These are phyloP conservation scores for Botrytis porri DNA, from an alignment of 2,329 filamentous ascomycete genomes.

Conservation along the genomic window DNA sequence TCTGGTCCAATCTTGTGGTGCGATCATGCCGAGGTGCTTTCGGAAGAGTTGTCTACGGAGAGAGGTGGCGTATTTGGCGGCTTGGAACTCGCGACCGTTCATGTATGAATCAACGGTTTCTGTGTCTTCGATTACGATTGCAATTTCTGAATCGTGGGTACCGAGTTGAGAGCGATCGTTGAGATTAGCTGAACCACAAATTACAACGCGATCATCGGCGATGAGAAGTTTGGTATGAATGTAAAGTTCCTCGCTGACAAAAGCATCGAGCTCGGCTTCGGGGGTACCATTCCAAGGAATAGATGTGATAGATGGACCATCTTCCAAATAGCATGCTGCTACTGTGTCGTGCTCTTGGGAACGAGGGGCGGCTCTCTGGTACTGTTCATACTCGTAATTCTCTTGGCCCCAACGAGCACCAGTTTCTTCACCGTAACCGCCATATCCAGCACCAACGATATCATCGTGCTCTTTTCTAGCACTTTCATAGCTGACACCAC, in stretches of 20 bases:
- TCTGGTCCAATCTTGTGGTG: constrained; percentile 65
- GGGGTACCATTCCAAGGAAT: constrained; percentile 54
- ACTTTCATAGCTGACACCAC: constrained; percentile 65
- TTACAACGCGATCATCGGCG: constrained; percentile 76
- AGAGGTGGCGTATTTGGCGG: constrained; percentile 72
- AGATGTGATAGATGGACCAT: constrained; percentile 64
- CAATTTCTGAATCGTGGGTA: constrained; percentile 82
- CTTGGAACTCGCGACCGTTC: constrained; percentile 68
- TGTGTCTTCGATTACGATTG: constrained; percentile 81
- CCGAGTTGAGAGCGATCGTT: constrained; percentile 73
- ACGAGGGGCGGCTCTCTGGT: constrained; percentile 66
- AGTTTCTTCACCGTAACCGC: constrained; percentile 39
- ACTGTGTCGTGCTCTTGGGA: constrained; percentile 70
- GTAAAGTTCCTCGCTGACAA: constrained; percentile 61
- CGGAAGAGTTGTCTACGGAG: constrained; percentile 84
- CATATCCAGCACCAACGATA: constrained; percentile 48
- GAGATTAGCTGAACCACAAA: constrained; percentile 67
- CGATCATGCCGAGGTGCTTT: constrained; percentile 84
- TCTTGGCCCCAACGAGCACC: constrained; percentile 38
- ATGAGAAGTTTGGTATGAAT: constrained; percentile 71
- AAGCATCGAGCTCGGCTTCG: constrained; percentile 57
- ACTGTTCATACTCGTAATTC: constrained; percentile 46
- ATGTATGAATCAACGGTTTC: constrained; percentile 68
- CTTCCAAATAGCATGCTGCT: constrained; percentile 78
- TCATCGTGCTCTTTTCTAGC: constrained; percentile 64